Evolutionary conservation across 345 rosid genomes (phyloP).

Genomic region (Eucalyptus albens): DNA sequence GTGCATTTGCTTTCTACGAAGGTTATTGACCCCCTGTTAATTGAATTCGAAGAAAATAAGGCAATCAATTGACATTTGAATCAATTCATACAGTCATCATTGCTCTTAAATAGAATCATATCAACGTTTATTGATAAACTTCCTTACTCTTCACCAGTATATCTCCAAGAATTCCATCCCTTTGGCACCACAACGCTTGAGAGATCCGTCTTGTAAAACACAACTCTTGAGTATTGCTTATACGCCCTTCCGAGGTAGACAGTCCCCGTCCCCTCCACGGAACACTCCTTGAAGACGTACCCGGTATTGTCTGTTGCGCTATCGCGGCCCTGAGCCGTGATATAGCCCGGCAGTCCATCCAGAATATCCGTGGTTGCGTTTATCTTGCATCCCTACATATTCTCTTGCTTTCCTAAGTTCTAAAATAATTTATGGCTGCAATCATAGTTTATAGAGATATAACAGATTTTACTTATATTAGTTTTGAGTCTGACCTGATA

Average conservation of each 20-base stretch:
- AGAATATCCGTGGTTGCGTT: background rate
- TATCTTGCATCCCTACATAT: background rate
- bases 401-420: background rate
- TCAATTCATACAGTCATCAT: background rate
- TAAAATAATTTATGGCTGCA: background rate
- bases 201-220: constrained; percentile 9
- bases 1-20: constrained; percentile 23
- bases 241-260: constrained; percentile 30
- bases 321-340: constrained; percentile 28
- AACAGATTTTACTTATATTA: background rate
- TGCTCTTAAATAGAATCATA: background rate
- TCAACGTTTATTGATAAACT: background rate
- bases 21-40: background rate
- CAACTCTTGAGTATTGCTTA: constrained; percentile 13
- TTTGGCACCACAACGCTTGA: background rate
- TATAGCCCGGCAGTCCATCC: background rate
- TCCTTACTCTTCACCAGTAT: constrained; percentile 20
- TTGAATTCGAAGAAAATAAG: background rate
- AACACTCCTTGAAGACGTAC: constrained; percentile 12
- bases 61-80: background rate
- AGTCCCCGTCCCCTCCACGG: constrained; percentile 11
- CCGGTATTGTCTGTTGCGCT: constrained; percentile 1
- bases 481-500: background rate
- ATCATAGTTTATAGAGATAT: background rate
- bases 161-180: constrained; percentile 27